These are phyloP conservation scores for Solanum dulcamara DNA, from an alignment of 257 asterid genomes.

Conservation along the genomic window DNA sequence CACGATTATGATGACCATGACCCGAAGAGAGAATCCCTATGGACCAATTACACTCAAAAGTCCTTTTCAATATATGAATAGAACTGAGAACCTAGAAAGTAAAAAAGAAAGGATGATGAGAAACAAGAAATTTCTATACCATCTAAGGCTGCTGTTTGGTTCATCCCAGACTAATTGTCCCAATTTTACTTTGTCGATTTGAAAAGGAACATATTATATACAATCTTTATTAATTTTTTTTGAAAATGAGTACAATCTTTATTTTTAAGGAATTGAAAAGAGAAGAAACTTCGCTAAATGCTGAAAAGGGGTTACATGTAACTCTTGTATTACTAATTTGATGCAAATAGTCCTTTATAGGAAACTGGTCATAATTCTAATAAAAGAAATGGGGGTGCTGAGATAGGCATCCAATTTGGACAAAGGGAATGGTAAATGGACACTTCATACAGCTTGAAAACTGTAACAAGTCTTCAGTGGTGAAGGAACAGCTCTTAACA, in stretches of 20 bases:
- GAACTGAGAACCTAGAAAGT: not conserved
- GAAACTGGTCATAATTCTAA: not conserved
- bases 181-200: constrained; percentile 20
- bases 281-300: not conserved
- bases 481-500: not conserved
- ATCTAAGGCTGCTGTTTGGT: not conserved
- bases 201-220: constrained; percentile 12
- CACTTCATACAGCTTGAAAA: not conserved
- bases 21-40: not conserved
- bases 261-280: not conserved
- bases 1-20: not conserved
- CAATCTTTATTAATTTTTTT: constrained; percentile 38
- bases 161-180: not conserved
- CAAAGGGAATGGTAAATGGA: not conserved
- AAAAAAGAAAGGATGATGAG: not conserved
- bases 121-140: not conserved
- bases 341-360: not conserved
- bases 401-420: not conserved
- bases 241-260: constrained; percentile 53
- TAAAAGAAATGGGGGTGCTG: constrained; percentile 8
- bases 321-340: not conserved
- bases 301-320: not conserved
- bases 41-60: not conserved
- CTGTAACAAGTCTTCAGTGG: constrained; percentile 1
- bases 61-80: not conserved